These are phyloP conservation scores for Mycena rebaudengoi DNA, from an alignment of 768 basidiomycete genomes.

Conservation along the genomic window DNA sequence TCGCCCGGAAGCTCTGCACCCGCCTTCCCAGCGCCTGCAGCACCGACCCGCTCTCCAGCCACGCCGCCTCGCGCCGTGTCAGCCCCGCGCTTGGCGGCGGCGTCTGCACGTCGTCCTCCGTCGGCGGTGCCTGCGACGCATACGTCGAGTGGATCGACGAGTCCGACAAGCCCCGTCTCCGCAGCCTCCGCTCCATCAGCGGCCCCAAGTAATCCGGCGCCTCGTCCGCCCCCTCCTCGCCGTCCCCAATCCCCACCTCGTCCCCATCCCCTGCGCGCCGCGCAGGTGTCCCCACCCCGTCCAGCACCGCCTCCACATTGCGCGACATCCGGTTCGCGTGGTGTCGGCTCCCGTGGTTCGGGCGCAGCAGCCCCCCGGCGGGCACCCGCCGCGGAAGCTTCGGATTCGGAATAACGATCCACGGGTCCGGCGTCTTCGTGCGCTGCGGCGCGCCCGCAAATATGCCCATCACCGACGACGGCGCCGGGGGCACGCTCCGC, in stretches of 20 bases:
- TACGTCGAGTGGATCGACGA: constrained; percentile 93
- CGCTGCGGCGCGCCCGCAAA: constrained; percentile 86
- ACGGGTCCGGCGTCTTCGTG: constrained; percentile 62
- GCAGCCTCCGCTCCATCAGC: constrained; percentile 72
- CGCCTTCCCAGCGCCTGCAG: constrained; percentile 63
- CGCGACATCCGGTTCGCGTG: constrained; percentile 57
- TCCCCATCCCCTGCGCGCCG: constrained; percentile 31
- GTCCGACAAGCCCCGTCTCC: constrained; percentile 86
- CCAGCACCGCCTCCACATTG: constrained; percentile 83
- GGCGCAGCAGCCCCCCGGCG: constrained; percentile 4
- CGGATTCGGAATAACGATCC: constrained; percentile 71
- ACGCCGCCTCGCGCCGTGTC: constrained; percentile 32
- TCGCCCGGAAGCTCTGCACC: constrained; percentile 54
- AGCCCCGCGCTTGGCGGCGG: constrained; percentile 16
- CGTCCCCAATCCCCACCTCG: constrained; percentile 10
- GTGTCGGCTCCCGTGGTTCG: constrained; percentile 20
- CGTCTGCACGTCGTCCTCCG: constrained; percentile 46
- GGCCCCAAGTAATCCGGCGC: constrained; percentile 56
- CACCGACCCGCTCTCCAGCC: constrained; percentile 56
- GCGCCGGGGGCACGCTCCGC: constrained; percentile 49
- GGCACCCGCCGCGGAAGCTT: constrained; percentile 32
- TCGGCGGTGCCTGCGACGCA: constrained; percentile 45
- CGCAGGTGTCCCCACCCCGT: constrained; percentile 43
- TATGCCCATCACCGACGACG: constrained; percentile 75
- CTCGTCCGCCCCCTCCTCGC: constrained; percentile 45